Percentiles rank a stretch among this genome's conserved stretches.
Conservation (phyloP, 2,329 filamentous ascomycete species). For the Nemania diffusa region DNA sequence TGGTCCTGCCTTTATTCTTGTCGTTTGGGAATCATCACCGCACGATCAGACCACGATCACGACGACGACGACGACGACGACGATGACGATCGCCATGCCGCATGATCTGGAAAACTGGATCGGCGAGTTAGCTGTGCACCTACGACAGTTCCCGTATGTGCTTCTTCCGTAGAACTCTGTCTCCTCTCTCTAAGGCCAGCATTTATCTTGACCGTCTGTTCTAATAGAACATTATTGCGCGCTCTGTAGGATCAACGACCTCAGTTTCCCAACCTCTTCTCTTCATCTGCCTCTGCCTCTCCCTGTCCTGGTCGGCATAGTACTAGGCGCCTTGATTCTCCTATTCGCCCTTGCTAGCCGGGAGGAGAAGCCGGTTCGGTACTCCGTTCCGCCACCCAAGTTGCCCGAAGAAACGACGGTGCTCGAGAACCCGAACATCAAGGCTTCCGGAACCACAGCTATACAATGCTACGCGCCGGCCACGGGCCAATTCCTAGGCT, state of each 20-base stretch:
- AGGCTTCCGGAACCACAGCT: constrained; percentile 71
- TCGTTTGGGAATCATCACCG: not conserved
- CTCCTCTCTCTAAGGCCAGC: not conserved
- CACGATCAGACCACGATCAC: not conserved
- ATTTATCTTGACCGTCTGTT: not conserved
- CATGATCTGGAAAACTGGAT: constrained; percentile 44
- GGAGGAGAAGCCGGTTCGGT: constrained; percentile 61
- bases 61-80: not conserved
- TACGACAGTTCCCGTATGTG: constrained; percentile 47
- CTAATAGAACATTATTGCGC: constrained; percentile 9
- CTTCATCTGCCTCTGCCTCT: constrained; percentile 11
- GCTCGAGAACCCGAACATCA: constrained; percentile 70
- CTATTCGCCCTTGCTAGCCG: constrained; percentile 40
- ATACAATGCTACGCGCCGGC: constrained; percentile 91
- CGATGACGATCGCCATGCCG: constrained; percentile 39
- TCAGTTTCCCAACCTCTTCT: constrained; percentile 18
- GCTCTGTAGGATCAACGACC: constrained; percentile 38
- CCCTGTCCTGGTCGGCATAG: constrained; percentile 30
- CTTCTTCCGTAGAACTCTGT: not conserved
- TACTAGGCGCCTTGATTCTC: constrained; percentile 42
- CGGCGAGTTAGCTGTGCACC: constrained; percentile 38
- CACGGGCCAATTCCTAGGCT: constrained; percentile 84
- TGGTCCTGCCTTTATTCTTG: not conserved
- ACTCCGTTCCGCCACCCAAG: constrained; percentile 71
- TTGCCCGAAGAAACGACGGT: constrained; percentile 66